Percentiles rank a stretch among this genome's conserved stretches.
Evolutionary conservation across 805 yeast genomes (phyloP).

Genomic region (Tetrapisispora iriomotensis): DNA sequence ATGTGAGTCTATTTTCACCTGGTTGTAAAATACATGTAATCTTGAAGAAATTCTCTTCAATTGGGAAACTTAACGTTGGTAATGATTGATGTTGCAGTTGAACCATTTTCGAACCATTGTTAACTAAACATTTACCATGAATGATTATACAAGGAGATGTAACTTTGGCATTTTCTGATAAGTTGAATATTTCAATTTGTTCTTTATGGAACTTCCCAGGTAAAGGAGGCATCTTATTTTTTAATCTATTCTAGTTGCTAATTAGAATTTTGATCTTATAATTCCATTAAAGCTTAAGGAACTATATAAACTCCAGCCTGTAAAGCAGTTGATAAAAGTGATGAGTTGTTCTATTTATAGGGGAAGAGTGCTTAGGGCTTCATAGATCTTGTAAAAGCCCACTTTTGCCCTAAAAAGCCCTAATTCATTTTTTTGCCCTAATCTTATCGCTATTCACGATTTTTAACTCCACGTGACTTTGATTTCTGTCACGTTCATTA

Average conservation of each 20-base stretch:
- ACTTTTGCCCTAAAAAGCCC: too few relatives aligned
- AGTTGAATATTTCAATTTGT: conserved; percentile 26
- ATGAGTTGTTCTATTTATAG: too few relatives aligned
- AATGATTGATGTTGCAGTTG: conserved; percentile 32
- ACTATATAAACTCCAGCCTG: too few relatives aligned
- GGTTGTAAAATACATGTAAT: conserved; percentile 61
- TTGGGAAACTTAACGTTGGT: conserved; percentile 65
- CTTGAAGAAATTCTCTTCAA: conserved; percentile 63
- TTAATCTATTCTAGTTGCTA: not conserved
- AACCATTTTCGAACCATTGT: conserved; percentile 31
- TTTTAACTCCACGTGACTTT: too few relatives aligned
- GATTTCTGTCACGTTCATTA: too few relatives aligned
- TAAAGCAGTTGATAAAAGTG: too few relatives aligned
- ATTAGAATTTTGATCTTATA: too few relatives aligned
- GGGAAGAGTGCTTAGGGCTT: too few relatives aligned
- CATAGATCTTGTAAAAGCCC: too few relatives aligned
- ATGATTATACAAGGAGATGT: conserved; percentile 41
- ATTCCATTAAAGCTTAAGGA: too few relatives aligned
- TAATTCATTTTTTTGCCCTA: too few relatives aligned
- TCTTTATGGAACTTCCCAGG: not conserved
- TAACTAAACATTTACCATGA: conserved; percentile 36
- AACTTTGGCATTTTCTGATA: conserved; percentile 28
- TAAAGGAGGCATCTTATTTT: not conserved
- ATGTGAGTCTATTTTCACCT: conserved; percentile 50
- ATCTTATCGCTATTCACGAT: too few relatives aligned